Base-by-base conservation (phyloP, 2,329 filamentous ascomycete genomes). In the Macrophomina tecta region DNA sequence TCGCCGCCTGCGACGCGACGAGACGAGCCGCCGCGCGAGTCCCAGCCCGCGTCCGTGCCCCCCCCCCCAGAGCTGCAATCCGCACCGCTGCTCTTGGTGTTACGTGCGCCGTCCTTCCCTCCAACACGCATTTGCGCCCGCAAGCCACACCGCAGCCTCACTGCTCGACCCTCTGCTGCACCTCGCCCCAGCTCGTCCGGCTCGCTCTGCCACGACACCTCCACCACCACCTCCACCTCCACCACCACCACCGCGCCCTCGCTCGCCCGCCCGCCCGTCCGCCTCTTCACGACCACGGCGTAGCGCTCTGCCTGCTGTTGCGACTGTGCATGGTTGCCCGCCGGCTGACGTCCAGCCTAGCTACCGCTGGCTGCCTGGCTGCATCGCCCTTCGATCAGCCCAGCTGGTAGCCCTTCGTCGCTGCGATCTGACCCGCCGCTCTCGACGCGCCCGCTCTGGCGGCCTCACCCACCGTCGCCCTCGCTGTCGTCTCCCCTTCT, bases 301-400 rank as follows among this genome's bases (percentile, higher is more conserved):
- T 40, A 14, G 40, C 32, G 9, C n/a, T n/a, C 34, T 18, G 4
- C 14, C 28, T 38, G 49, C 63, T 11, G 16, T 16, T 23, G 45
- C 58, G 45, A 62, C 58, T 49, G 42, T 66, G 64, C 64, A 66
- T 66, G 64, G 55, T 66, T 60, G 64, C 55, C 52, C 64, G 53
- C 30, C 55, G 34, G 36, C 48, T 66, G 64, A 61, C 46, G 34
- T 66, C 46, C 53, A 61, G 64, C 52, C 64, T 53, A 66, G 64
- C 64, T 52, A 66, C 64, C 55, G 64, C 64, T 66, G 64, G 64
- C 64, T 66, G 64, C 64, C 64, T 66, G 64, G 64, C 64, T 61
- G 64, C 64, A 66, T 60, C 53, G 53, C 64, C 64, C 16, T 53
- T 56, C 64, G 64, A 46, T 66, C 64, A 61, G 64, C 53, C 55